Evolutionary conservation across 2,329 filamentous ascomycete species (phyloP).

Genomic region (Aphanoascus verrucosus): DNA sequence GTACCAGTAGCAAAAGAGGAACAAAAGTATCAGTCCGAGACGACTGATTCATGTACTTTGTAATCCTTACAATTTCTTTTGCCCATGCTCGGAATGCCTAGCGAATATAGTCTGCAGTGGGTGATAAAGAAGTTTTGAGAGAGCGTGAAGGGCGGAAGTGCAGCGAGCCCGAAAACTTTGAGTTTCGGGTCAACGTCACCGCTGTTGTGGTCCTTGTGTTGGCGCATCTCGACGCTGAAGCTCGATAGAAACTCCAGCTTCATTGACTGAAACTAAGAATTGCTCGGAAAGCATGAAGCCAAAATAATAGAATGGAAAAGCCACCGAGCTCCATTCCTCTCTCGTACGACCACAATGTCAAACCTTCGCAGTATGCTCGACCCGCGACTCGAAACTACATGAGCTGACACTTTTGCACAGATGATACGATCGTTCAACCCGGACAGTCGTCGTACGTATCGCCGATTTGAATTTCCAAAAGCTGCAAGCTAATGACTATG

Average conservation of each 20-base stretch:
- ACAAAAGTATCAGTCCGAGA: too few relatives aligned
- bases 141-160: too few relatives aligned
- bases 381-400: not conserved
- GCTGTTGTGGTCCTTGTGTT: not conserved
- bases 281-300: not conserved
- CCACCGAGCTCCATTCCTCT: not conserved
- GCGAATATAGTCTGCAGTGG: too few relatives aligned
- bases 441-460: constrained; percentile 6
- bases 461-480: not conserved
- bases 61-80: too few relatives aligned
- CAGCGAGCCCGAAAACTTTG: too few relatives aligned
- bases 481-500: not conserved
- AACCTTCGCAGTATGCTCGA: not conserved
- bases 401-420: not conserved
- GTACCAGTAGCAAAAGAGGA: too few relatives aligned
- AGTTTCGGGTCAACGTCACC: not conserved
- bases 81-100: too few relatives aligned
- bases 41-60: too few relatives aligned
- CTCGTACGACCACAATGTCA: not conserved
- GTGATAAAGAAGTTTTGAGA: too few relatives aligned
- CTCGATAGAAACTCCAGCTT: not conserved
- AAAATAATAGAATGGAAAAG: not conserved
- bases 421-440: not conserved
- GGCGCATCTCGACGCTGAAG: not conserved
- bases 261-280: not conserved